Base-by-base conservation (phyloP, 2,329 filamentous ascomycete species). In the Diaporthe vaccinii region DNA sequence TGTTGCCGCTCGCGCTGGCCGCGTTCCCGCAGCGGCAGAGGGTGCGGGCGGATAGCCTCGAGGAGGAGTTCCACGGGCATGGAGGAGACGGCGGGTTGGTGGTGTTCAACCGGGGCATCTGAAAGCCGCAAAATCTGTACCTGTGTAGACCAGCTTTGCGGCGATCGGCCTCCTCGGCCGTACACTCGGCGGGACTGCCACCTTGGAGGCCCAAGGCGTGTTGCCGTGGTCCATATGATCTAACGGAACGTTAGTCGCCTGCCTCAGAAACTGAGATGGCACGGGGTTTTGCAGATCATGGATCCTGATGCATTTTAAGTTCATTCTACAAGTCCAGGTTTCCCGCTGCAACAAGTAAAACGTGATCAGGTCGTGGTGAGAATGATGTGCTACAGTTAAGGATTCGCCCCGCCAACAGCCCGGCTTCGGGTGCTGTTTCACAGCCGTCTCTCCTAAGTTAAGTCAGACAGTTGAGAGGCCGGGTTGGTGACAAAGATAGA, bases 41-140 rank as follows among this genome's bases (percentile, higher is more conserved):
- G 77, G 93, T 98, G 57, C 90, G 89, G 78, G 95, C 94, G 1
- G 89, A 91, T 41, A 91, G 87, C 69, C 86, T 99, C 74, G 97
- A 98, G 88, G 88, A 93, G 77, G 94, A 98, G 84, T 98, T 99
- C 83, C 93, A 93, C 85, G 93, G 91, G 9, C 91, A 90, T 74
- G 96, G 95, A 44, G 96, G 96, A 0, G 90, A 93, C 78, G 90
- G 90, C 73, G 96, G 94, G 0, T 88, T 95, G 87, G 94, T 99
- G n/a, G 95, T 97, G 83, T 98, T 99, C 85, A 98, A 99, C 84
- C 91, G 97, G 81, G 97, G 97, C 17, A 96, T 99, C 80, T 98
- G 86, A 85, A 74, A 58, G 49, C 41, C 12, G 57, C 55, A 53
- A 59, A 41, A n/a, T 25, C 15, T 62, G 8, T 22, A 10, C n/a